A percentile compares a stretch with the other conserved stretches of the same genome.
phyloP scores from a whole-genome alignment of 176 grass and related monocot genomes.

The Rhynchospora breviuscula region DNA sequence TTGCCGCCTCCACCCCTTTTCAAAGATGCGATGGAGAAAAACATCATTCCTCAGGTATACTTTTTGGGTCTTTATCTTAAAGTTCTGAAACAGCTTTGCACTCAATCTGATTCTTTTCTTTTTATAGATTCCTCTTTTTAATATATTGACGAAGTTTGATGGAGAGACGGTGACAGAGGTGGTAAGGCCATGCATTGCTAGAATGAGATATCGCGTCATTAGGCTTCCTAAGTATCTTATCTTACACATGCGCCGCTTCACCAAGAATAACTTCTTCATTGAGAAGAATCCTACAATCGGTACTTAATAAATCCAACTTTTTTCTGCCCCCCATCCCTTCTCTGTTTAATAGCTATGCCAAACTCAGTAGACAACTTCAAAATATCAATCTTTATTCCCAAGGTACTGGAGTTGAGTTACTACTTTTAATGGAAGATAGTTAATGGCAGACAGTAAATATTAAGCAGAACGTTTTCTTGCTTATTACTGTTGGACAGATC shows the following conservation, averaged over 20 bases:
- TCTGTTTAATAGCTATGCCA: neutral
- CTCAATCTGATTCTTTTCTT: constrained; percentile 6
- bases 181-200: constrained; percentile 76
- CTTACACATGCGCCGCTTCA: constrained; percentile 91
- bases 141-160: constrained; percentile 98
- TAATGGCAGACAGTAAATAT: neutral
- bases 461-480: neutral
- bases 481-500: neutral
- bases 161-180: constrained; percentile 82
- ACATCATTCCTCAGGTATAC: constrained; percentile 95
- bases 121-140: constrained; percentile 80
- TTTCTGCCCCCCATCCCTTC: neutral
- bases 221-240: constrained; percentile 80
- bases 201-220: constrained; percentile 89
- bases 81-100: neutral
- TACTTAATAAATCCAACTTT: constrained; percentile 12
- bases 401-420: neutral
- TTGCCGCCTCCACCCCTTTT: constrained; percentile 96
- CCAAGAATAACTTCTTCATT: constrained; percentile 90
- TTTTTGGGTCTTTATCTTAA: neutral
- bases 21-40: constrained; percentile 99
- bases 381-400: neutral
- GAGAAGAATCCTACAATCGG: constrained; percentile 97
- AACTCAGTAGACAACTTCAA: neutral
- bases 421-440: neutral